These are phyloP conservation scores for Scleroderma bovista DNA, from an alignment of 768 basidiomycete genomes.

Conservation along the genomic window DNA sequence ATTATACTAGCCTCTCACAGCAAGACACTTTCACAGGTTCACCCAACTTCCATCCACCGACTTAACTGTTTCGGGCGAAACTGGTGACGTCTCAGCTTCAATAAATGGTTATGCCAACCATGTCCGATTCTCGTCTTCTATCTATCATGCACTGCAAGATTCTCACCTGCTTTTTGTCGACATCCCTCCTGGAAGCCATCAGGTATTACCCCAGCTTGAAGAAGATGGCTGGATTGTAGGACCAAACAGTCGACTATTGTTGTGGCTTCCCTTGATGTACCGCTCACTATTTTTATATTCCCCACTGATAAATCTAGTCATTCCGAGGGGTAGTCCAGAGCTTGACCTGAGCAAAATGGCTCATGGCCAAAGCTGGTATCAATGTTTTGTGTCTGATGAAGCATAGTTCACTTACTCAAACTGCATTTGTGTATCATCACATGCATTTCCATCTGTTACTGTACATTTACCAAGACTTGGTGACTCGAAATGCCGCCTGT, in stretches of 20 bases:
- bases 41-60: too few relatives aligned
- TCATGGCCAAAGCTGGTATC: background rate
- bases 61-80: background rate
- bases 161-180: background rate
- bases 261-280: background rate
- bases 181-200: background rate
- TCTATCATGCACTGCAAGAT: background rate
- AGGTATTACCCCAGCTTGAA: background rate
- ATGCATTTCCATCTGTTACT: too few relatives aligned
- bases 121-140: background rate
- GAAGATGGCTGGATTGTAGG: background rate
- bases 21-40: too few relatives aligned
- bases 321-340: background rate
- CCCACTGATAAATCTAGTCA: background rate
- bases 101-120: too few relatives aligned
- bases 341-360: background rate
- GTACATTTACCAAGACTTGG: too few relatives aligned
- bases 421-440: too few relatives aligned
- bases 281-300: background rate
- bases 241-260: background rate
- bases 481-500: too few relatives aligned
- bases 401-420: background rate
- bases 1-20: too few relatives aligned
- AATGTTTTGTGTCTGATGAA: background rate
- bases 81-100: background rate